Conservation (phyloP, 2,329 filamentous ascomycete genomes). For the Leptographium flavum region DNA sequence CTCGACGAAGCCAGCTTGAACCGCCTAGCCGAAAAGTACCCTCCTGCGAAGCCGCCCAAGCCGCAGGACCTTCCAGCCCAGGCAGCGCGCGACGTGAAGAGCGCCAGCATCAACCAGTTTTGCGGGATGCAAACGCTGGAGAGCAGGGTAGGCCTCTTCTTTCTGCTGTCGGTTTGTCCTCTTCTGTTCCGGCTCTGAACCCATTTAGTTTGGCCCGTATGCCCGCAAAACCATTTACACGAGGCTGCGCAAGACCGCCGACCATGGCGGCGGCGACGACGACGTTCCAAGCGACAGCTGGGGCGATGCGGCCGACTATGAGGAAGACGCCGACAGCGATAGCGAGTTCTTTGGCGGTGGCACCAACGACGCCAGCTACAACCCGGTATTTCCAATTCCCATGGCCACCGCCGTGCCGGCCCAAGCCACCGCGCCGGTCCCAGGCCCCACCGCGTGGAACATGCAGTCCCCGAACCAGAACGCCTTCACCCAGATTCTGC, state of each 20-base stretch:
- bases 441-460: too few relatives aligned
- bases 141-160: constrained; percentile 13
- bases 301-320: constrained; percentile 6
- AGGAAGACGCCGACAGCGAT: neutral
- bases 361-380: neutral
- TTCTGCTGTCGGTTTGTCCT: neutral
- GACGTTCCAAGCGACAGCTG: constrained; percentile 10
- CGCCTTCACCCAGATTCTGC: too few relatives aligned
- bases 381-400: too few relatives aligned
- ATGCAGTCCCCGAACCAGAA: too few relatives aligned
- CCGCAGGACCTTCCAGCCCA: constrained; percentile 20
- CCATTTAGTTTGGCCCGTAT: constrained; percentile 6
- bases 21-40: too few relatives aligned
- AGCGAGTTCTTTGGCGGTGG: neutral
- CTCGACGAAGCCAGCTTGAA: too few relatives aligned
- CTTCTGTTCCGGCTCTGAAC: neutral
- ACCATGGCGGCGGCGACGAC: constrained; percentile 7
- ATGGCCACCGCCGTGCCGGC: too few relatives aligned
- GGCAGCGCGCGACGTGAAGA: constrained; percentile 6
- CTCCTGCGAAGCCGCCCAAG: constrained; percentile 6
- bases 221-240: constrained; percentile 4
- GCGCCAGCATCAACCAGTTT: constrained; percentile 13
- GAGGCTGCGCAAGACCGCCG: neutral
- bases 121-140: constrained; percentile 16
- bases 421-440: too few relatives aligned